Base-by-base conservation (phyloP, 176 grass and related monocot genomes). In the Carex pumila region DNA sequence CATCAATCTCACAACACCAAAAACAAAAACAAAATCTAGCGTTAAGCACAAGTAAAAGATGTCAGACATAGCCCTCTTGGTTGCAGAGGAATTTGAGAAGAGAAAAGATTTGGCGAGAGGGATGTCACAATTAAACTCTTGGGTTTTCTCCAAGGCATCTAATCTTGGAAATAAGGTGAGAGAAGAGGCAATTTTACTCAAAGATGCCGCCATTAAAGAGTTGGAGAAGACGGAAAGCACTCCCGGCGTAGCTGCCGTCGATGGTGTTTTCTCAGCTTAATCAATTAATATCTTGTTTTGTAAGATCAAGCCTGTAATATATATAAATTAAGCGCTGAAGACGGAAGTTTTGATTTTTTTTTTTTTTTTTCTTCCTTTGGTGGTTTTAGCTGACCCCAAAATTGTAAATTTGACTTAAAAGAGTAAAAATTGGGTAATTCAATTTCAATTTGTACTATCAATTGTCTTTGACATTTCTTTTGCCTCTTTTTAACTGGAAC, bases 1-100 rank as follows among this genome's bases (percentile, higher is more conserved):
- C 3, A 12, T 18, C 3, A 77, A 54, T 49, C 86, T 9, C 18
- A 15, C 6, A 41, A 39, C 12, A 50, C 47, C 47, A 50, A 11
- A 47, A 47, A 85, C 12, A 62, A 32, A 61, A 49, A 69, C 1
- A 64, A 53, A 32, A 60, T 15, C 53, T 4, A 17, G n/a, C 78
- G 12, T n/a, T 12, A 34, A 81, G 36, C 56, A 81, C 2, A 3
- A 81, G 13, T 10, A 19, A 31, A 85, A 45, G 32, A 97, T 97
- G 94, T 85, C 88, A 22, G 91, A 97, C 88, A 90, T 97, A 65
- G 89, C 89, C 62, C 79, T 94, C 65, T 81, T 97, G 87, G 91
- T 94, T 69, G 73, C 82, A 7, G 94, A 97, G 84, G 90, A 97
- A 81, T 92, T 86, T 85, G 88, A 94, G 91, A 97, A 85, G 90